Base-by-base conservation (phyloP, 2,329 filamentous ascomycete genomes). In the Juglanconis sp. region DNA sequence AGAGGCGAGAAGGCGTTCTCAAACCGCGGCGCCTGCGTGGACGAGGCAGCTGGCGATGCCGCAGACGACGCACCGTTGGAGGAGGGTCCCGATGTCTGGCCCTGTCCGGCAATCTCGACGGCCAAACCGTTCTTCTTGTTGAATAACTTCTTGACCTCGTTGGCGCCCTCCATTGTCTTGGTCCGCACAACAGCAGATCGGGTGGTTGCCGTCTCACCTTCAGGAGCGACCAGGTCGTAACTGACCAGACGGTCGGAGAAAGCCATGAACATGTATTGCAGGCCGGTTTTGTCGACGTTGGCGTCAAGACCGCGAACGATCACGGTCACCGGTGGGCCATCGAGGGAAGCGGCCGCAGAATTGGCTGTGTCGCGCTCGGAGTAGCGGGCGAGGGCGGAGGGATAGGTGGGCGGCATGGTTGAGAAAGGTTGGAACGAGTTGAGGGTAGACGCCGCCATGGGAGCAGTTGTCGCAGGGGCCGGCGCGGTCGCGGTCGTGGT, bases 1-100 rank as follows among this genome's bases (percentile, higher is more conserved):
- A 84, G 74, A 5, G 81, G 77, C 62, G 87, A 83, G 67, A 89
- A 90, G 3, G 81, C 77, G 17, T 80, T 82, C 65, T 85, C 86
- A 72, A 84, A 90, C 58, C 86, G 82, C 54, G 83, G 81, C 5
- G 80, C 74, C 66, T 86, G 83, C 63, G 83, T 81, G 42, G 76
- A 72, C 15, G 76, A 74, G 54, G 77, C 76, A 53, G 76, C 76
- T 17, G 77, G 77, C 31, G 76, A 74, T 10, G 56, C 54, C 48
- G 53, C 60, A 34, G 53, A 61, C 52, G 56, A 66, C 67, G 73
- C 59, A 8, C 17, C 59, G 35, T 56, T 63, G 7, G 61, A 53
- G 30, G 59, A 57, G 15, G 60, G 48, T 24, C 72, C 68, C 5
- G 73, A 65, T 2, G 70, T 53, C 10, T 69, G 73, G 56, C 72